Conservation (phyloP, 2,329 filamentous ascomycete genomes). For the Lecanoromycetidae sp. region DNA sequence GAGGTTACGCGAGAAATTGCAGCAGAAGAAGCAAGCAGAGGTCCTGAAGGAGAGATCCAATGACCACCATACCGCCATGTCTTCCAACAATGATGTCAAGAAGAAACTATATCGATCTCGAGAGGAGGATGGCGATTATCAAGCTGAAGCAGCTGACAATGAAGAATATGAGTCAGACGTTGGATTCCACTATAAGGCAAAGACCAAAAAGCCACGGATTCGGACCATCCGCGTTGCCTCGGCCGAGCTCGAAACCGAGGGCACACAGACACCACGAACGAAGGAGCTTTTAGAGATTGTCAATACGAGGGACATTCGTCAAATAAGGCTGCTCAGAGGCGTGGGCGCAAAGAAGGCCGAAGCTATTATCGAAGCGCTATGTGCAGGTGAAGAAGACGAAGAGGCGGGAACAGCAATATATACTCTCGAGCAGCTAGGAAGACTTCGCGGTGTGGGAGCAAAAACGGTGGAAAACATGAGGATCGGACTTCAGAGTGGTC, state of each 20-base stretch:
- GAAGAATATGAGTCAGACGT: conserved; percentile 22
- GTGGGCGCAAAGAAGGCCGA: conserved; percentile 38
- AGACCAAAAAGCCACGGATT: conserved; percentile 22
- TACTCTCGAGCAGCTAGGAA: conserved; percentile 31
- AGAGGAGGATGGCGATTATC: conserved; percentile 26
- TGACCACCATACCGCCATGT: not conserved
- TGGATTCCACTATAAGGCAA: conserved; percentile 16
- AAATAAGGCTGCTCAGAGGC: conserved; percentile 36
- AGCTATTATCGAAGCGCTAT: conserved; percentile 36
- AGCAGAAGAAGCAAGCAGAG: conserved; percentile 8
- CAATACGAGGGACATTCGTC: conserved; percentile 34
- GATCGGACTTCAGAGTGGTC: conserved; percentile 25
- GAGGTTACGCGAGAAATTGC: conserved; percentile 40
- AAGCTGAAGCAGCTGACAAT: conserved; percentile 19
- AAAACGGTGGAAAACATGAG: conserved; percentile 38
- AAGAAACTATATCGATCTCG: conserved; percentile 23
- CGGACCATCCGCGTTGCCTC: conserved; percentile 18
- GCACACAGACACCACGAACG: conserved; percentile 30
- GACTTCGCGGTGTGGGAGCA: conserved; percentile 33
- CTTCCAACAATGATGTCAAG: not conserved
- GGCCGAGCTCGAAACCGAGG: conserved; percentile 18
- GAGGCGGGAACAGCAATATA: conserved; percentile 20
- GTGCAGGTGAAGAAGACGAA: conserved; percentile 29
- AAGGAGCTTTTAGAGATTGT: conserved; percentile 33
- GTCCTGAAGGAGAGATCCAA: not conserved